A percentile compares a stretch with the other conserved stretches of the same genome.
Conservation (phyloP, 805 yeast species). For the Saturnispora serradocipensis region DNA sequence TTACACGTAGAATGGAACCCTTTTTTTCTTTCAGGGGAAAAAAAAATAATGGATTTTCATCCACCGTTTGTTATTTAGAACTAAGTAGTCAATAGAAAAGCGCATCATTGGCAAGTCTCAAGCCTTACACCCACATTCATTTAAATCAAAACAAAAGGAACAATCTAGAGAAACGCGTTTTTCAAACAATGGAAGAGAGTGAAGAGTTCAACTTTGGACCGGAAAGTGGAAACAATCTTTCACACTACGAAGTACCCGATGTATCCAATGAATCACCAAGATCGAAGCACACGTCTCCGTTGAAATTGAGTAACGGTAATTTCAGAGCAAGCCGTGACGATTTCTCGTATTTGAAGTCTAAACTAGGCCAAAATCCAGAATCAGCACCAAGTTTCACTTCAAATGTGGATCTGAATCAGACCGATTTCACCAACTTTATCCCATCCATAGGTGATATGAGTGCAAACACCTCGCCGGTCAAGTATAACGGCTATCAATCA, state of each 20-base stretch:
- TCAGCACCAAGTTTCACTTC: slow-evolving; percentile 13
- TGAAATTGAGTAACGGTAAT: slow-evolving; percentile 7
- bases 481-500: neutral
- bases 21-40: neutral
- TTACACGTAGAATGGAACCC: neutral
- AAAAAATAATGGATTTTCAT: neutral
- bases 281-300: slow-evolving; percentile 22
- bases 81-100: neutral
- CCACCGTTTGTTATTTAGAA: neutral
- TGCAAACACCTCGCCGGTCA: slow-evolving; percentile 1
- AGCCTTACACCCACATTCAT: neutral
- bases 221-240: neutral
- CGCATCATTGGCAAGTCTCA: neutral
- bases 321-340: slow-evolving; percentile 17
- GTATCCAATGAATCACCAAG: slow-evolving; percentile 12
- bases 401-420: neutral
- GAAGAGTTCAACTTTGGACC: slow-evolving; percentile 2
- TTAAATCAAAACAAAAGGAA: neutral
- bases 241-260: neutral
- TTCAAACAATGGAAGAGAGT: neutral
- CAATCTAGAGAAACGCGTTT: neutral
- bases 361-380: slow-evolving; percentile 24
- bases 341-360: slow-evolving; percentile 20
- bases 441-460: neutral
- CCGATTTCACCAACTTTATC: neutral